phyloP scores from a whole-genome alignment of 805 yeast species.

The Nakazawaea sp. region DNA sequence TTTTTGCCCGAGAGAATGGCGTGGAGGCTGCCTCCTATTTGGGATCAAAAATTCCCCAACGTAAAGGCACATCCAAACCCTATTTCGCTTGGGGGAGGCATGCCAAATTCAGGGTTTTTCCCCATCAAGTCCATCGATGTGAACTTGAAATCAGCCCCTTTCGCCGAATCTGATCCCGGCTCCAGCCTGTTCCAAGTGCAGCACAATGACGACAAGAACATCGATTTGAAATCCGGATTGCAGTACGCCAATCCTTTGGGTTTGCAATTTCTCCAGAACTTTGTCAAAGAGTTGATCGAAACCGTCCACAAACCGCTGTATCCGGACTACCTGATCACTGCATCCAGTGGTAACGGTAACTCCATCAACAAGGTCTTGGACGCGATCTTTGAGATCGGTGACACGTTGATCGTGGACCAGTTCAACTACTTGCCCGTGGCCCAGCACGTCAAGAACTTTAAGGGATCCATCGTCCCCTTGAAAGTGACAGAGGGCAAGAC shows the following conservation, averaged over 20 bases:
- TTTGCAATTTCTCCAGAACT: slow-evolving; percentile 20
- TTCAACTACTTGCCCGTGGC: slow-evolving; percentile 50
- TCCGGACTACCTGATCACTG: slow-evolving; percentile 37
- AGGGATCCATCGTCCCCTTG: slow-evolving; percentile 40
- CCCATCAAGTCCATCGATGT: slow-evolving; percentile 48
- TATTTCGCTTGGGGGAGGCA: slow-evolving; percentile 48
- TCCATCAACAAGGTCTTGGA: slow-evolving; percentile 47
- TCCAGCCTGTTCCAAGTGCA: background rate
- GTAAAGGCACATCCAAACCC: slow-evolving; percentile 40
- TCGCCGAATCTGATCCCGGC: slow-evolving; percentile 13
- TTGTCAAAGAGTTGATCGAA: slow-evolving; percentile 31
- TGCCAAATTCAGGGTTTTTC: slow-evolving; percentile 55
- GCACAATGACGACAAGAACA: slow-evolving; percentile 1
- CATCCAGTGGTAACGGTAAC: slow-evolving; percentile 50
- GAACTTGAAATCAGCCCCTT: slow-evolving; percentile 42
- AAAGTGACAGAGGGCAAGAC: slow-evolving; percentile 24
- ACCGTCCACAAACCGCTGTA: slow-evolving; percentile 39
- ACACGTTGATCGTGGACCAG: slow-evolving; percentile 47
- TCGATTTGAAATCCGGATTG: slow-evolving; percentile 10
- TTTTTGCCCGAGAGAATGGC: slow-evolving; percentile 1
- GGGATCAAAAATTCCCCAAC: slow-evolving; percentile 6
- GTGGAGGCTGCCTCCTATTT: slow-evolving; percentile 1
- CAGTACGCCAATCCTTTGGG: slow-evolving; percentile 9
- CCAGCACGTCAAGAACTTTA: slow-evolving; percentile 31
- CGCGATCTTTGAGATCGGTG: slow-evolving; percentile 40